Base-by-base conservation (phyloP, 2,329 filamentous ascomycete species). In the Nannizzia gypsea region DNA sequence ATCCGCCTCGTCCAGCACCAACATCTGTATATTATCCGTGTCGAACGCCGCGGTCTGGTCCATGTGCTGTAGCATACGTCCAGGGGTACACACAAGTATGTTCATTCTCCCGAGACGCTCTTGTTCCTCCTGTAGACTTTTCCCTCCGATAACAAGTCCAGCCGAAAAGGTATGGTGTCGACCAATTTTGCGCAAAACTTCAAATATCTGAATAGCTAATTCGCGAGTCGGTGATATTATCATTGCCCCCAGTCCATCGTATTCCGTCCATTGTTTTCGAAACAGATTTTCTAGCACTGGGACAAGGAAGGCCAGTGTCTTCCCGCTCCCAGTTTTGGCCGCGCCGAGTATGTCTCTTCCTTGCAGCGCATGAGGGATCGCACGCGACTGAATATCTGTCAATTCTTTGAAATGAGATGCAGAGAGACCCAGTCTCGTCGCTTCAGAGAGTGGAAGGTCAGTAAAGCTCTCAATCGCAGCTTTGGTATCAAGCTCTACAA, bases 1-100 rank as follows among this genome's bases (percentile, higher is more conserved):
- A 72, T 99, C 93, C 2, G 93, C 93, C 73, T 99, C 93, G 68
- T 99, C 93, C 60, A 99, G 78, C 0, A 99, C 91, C 57, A 99
- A 77, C 71, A 99, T 88, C 75, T 95, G 89, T 64, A 99, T 73
- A 70, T 95, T 93, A 71, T 93, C 87, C 64, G 92, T 88, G 64
- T 92, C 90, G 69, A 99, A 88, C 17, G 87, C 85, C 0, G 90
- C 89, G 0, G 92, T 97, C 77, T 96, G 91, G 68, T 95, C 92
- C 68, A 99, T 79, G 73, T 99, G 93, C 74, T 99, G 93, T 66
- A 97, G 76, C 81, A 99, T 95, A 38, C 93, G 84, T 1, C 93
- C 93, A 0, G 93, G 93, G 1, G 93, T 99, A 69, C 91, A 95
- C 8, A 99, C 90, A 26, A 99, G 76, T 55, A 99, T 97, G 71